phyloP scores from a whole-genome alignment of 2,329 filamentous ascomycete species.

The Phyllosticta paracitricarpa region DNA sequence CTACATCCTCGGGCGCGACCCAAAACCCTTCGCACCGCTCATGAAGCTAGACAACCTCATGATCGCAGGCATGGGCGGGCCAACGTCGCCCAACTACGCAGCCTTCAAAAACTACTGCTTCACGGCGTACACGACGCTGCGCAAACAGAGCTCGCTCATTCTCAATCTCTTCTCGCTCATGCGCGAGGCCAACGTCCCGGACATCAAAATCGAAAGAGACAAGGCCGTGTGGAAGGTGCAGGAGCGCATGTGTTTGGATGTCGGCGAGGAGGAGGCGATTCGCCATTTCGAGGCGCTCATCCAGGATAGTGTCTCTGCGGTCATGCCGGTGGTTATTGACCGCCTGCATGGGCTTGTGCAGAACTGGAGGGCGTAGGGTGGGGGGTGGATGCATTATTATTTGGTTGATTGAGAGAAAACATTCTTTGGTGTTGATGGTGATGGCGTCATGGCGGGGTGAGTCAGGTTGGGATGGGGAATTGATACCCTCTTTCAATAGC shows the following conservation, averaged over 20 bases:
- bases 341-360: conserved; percentile 89
- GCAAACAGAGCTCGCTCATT: conserved; percentile 83
- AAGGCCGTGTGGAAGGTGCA: conserved; percentile 92
- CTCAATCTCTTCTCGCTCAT: conserved; percentile 93
- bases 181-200: conserved; percentile 95
- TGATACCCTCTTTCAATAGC: too few species aligned
- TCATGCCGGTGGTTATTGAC: conserved; percentile 91
- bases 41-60: conserved; percentile 98
- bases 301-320: conserved; percentile 78
- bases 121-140: conserved; percentile 80
- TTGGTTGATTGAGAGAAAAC: too few species aligned
- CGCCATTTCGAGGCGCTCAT: conserved; percentile 81
- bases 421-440: too few species aligned
- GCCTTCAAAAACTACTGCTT: conserved; percentile 95
- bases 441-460: too few species aligned
- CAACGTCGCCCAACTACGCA: conserved; percentile 67
- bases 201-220: conserved; percentile 84
- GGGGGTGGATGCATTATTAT: background rate
- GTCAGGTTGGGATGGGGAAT: too few species aligned
- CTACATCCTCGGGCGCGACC: conserved; percentile 92
- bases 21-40: conserved; percentile 90
- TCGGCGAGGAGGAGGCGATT: conserved; percentile 86
- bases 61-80: conserved; percentile 96
- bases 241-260: conserved; percentile 85
- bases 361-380: conserved; percentile 56